phyloP scores from a whole-genome alignment of 805 yeast genomes.

The Pichia kluyveri region DNA sequence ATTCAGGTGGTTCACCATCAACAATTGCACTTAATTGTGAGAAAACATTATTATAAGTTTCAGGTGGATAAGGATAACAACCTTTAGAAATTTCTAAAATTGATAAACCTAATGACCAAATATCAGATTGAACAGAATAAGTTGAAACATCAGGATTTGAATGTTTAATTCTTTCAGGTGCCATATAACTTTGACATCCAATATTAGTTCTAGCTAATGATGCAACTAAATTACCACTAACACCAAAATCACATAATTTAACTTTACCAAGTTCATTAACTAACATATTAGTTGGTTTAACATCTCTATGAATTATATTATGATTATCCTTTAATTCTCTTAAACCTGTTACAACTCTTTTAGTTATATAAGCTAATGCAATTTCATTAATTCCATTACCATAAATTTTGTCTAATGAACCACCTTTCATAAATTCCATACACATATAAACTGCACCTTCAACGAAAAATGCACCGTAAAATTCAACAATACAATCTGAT shows the following conservation, averaged over 20 bases:
- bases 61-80: constrained; percentile 93
- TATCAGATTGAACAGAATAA: constrained; percentile 88
- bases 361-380: constrained; percentile 70
- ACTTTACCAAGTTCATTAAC: constrained; percentile 74
- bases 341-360: constrained; percentile 72
- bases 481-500: constrained; percentile 87
- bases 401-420: constrained; percentile 82
- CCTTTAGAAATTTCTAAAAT: constrained; percentile 87
- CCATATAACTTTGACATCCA: constrained; percentile 98
- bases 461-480: constrained; percentile 93
- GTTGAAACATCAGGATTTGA: constrained; percentile 65
- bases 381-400: constrained; percentile 69
- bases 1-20: constrained; percentile 85
- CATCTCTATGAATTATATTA: constrained; percentile 92
- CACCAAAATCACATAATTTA: constrained; percentile 94
- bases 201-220: constrained; percentile 91
- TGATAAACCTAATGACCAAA: constrained; percentile 89
- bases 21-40: constrained; percentile 93
- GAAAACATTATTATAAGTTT: constrained; percentile 81
- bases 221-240: constrained; percentile 89
- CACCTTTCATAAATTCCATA: constrained; percentile 97
- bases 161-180: constrained; percentile 88
- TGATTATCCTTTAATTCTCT: constrained; percentile 80
- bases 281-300: constrained; percentile 89
- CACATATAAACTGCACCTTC: constrained; percentile 99